These are phyloP conservation scores for Alternaria ventricosa DNA, from an alignment of 2,329 filamentous ascomycete species.

Conservation along the genomic window DNA sequence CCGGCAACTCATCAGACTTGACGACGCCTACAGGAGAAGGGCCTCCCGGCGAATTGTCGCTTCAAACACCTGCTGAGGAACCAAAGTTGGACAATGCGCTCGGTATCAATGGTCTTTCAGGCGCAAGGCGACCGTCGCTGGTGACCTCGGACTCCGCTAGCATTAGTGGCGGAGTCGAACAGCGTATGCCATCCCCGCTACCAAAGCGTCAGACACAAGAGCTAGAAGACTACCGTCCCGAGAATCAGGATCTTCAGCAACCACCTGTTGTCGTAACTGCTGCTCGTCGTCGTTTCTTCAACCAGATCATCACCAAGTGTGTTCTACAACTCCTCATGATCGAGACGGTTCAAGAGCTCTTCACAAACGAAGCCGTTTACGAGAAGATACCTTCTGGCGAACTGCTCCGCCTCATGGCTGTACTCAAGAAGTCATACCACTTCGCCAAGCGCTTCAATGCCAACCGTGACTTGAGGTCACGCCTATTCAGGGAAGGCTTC, in stretches of 20 bases:
- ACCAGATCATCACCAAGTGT: constrained; percentile 98
- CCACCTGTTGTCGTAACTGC: constrained; percentile 92
- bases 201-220: constrained; percentile 50
- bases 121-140: constrained; percentile 36
- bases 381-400: constrained; percentile 88
- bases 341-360: constrained; percentile 97
- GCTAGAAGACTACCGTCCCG: constrained; percentile 87
- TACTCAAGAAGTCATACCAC: constrained; percentile 94
- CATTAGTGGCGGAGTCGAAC: constrained; percentile 20
- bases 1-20: constrained; percentile 46
- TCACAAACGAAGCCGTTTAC: constrained; percentile 96
- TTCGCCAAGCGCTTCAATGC: constrained; percentile 98
- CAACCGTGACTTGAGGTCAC: constrained; percentile 92
- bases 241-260: constrained; percentile 71
- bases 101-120: constrained; percentile 52
- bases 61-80: constrained; percentile 42
- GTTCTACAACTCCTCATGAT: constrained; percentile 99
- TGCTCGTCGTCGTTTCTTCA: constrained; percentile 93
- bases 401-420: constrained; percentile 87
- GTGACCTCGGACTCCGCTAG: constrained; percentile 38
- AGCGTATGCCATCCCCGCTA: constrained; percentile 42
- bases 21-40: constrained; percentile 51
- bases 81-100: constrained; percentile 49
- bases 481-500: constrained; percentile 95
- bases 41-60: constrained; percentile 41